Evolutionary conservation across 768 basidiomycete genomes (phyloP).

Genomic region (Tulasnella sp.): DNA sequence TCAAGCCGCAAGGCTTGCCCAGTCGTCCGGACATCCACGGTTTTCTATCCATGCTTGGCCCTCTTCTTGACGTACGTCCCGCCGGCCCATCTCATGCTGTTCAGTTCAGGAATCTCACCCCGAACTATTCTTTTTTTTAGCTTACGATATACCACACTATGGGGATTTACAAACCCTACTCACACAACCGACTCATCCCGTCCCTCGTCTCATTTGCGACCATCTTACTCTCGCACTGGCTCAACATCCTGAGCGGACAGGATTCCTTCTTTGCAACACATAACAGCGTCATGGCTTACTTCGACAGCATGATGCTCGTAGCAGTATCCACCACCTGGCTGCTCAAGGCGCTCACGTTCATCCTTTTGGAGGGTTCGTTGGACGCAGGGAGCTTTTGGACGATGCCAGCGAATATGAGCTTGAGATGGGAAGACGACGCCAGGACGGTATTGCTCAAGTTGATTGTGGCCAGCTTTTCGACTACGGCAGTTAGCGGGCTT

Average conservation of each 20-base stretch:
- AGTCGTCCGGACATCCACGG: slow-evolving; percentile 21
- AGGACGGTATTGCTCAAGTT: slow-evolving; percentile 15
- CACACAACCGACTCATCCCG: slow-evolving; percentile 14
- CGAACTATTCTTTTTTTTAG: neutral
- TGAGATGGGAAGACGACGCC: slow-evolving; percentile 25
- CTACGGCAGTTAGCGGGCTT: slow-evolving; percentile 19
- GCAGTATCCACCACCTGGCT: slow-evolving; percentile 8
- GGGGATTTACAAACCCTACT: slow-evolving; percentile 18
- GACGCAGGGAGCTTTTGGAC: neutral
- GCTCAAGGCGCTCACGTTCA: slow-evolving; percentile 5
- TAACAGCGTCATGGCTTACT: neutral
- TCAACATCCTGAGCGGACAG: neutral
- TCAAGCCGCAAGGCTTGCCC: slow-evolving; percentile 24
- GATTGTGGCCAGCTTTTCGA: neutral
- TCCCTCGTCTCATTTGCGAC: neutral
- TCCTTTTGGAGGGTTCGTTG: slow-evolving; percentile 23
- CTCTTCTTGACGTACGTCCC: slow-evolving; percentile 23
- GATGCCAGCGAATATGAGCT: slow-evolving; percentile 21
- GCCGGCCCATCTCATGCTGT: too few relatives aligned
- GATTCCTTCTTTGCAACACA: neutral
- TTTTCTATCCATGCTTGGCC: slow-evolving; percentile 21
- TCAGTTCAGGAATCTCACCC: neutral
- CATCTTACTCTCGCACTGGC: neutral
- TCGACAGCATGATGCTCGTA: slow-evolving; percentile 13
- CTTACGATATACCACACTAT: slow-evolving; percentile 30